Conservation (phyloP, 805 yeast species). For the Wickerhamiella sergipiensis region DNA sequence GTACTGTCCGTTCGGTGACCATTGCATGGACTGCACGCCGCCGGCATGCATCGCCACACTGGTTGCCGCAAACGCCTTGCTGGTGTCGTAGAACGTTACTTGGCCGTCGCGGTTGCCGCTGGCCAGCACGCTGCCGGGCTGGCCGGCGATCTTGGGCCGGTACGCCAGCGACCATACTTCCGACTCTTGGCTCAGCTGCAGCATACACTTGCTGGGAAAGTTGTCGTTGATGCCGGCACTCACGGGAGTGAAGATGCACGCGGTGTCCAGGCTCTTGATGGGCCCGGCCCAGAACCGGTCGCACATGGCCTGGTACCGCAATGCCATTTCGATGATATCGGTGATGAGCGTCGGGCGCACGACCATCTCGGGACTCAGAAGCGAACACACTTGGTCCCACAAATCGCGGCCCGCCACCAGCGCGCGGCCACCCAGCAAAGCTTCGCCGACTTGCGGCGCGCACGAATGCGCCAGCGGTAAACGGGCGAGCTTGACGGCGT, state of each 20-base stretch:
- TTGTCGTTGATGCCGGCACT: conserved; percentile 8
- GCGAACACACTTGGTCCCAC: background rate
- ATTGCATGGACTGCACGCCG: conserved; percentile 43
- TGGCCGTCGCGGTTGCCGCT: conserved; percentile 28
- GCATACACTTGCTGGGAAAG: background rate
- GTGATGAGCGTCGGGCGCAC: background rate
- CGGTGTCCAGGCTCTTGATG: conserved; percentile 29
- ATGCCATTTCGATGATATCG: background rate
- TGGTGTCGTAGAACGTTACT: conserved; percentile 1
- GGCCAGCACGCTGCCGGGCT: conserved; percentile 63
- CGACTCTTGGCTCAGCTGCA: conserved; percentile 21
- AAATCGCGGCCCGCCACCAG: background rate
- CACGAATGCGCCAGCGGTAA: background rate
- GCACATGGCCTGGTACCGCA: conserved; percentile 11
- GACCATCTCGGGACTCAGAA: background rate
- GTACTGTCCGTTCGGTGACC: conserved; percentile 60
- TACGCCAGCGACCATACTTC: conserved; percentile 80
- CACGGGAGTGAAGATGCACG: conserved; percentile 39
- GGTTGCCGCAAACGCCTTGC: conserved; percentile 1
- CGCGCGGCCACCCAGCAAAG: background rate
- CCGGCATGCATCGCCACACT: conserved; percentile 13
- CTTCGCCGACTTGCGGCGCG: background rate
- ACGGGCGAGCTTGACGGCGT: conserved; percentile 11
- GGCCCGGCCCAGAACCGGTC: conserved; percentile 19
- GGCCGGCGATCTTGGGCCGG: conserved; percentile 28